These are phyloP conservation scores for Atractiella rhizophila DNA, from an alignment of 768 basidiomycete genomes.

Conservation along the genomic window DNA sequence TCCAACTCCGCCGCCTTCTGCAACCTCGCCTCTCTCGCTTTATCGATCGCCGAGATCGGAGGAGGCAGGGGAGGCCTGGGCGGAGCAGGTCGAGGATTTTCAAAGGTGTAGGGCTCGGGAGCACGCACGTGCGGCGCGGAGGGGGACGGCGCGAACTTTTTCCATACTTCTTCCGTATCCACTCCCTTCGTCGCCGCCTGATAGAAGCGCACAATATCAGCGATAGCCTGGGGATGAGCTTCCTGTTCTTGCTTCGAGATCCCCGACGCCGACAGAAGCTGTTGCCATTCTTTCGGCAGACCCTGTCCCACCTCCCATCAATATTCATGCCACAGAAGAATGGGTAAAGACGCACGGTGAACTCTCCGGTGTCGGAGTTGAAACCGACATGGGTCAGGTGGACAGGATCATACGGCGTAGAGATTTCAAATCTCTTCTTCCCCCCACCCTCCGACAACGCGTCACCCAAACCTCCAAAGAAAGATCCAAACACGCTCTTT, in stretches of 20 bases:
- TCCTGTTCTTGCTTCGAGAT: constrained; percentile 86
- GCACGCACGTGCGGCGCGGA: background rate
- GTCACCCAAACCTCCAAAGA: constrained; percentile 8
- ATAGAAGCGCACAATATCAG: constrained; percentile 97
- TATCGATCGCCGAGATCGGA: too few species aligned
- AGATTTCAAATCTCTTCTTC: constrained; percentile 41
- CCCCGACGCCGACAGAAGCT: constrained; percentile 66
- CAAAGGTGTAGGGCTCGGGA: constrained; percentile 24
- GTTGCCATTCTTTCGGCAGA: constrained; percentile 96
- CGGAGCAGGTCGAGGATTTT: background rate
- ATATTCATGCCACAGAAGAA: background rate
- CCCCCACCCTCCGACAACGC: constrained; percentile 9
- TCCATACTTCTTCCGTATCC: constrained; percentile 38
- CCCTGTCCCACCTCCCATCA: constrained; percentile 24
- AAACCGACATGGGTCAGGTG: constrained; percentile 98
- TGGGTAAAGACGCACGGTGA: constrained; percentile 29
- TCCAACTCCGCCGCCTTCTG: too few species aligned
- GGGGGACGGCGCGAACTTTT: constrained; percentile 28
- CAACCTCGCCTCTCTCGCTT: too few species aligned
- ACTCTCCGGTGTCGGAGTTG: constrained; percentile 95
- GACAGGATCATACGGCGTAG: constrained; percentile 93
- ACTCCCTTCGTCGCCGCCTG: constrained; percentile 28
- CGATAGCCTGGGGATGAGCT: constrained; percentile 88
- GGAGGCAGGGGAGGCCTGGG: background rate
- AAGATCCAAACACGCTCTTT: too few species aligned